Evolutionary conservation across 306 rosid species (phyloP).

Genomic region (Begonia peltatifolia): DNA sequence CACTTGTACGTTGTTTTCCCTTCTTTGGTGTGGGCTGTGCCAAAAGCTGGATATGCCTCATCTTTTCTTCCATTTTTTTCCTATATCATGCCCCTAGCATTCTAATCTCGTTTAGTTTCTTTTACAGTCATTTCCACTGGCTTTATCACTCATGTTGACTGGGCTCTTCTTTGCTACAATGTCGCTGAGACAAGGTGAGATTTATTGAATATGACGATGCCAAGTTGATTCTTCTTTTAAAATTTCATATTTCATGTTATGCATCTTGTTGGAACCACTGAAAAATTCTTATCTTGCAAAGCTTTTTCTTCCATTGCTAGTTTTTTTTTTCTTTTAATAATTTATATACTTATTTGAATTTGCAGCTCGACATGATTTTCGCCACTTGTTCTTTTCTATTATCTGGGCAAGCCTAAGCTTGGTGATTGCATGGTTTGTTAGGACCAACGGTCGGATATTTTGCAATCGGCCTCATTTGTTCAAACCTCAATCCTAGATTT

Average conservation of each 20-base stretch:
- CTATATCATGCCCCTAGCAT: not conserved
- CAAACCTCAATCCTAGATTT: slow-evolving; percentile 40
- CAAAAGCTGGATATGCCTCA: not conserved
- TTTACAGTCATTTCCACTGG: slow-evolving; percentile 85
- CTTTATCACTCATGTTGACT: slow-evolving; percentile 47
- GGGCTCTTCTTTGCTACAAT: slow-evolving; percentile 73
- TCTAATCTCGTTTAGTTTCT: slow-evolving; percentile 7
- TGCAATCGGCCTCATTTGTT: slow-evolving; percentile 87
- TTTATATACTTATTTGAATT: not conserved
- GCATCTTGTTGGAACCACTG: no score
- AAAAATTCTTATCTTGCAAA: not conserved
- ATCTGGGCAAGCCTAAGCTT: slow-evolving; percentile 78
- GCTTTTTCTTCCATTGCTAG: not conserved
- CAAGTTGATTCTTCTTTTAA: no score
- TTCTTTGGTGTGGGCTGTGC: no score
- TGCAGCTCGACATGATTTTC: slow-evolving; percentile 63
- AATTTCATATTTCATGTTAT: no score
- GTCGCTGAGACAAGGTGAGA: slow-evolving; percentile 83
- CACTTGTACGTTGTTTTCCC: no score
- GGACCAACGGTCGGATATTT: slow-evolving; percentile 82
- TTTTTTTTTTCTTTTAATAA: slow-evolving; percentile 2
- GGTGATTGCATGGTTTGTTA: slow-evolving; percentile 67
- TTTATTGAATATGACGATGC: not conserved
- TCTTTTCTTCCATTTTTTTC: not conserved
- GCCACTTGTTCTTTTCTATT: slow-evolving; percentile 70